These are phyloP conservation scores for Cerrena zonata DNA, from an alignment of 1,284 basidiomycete species.

Conservation along the genomic window DNA sequence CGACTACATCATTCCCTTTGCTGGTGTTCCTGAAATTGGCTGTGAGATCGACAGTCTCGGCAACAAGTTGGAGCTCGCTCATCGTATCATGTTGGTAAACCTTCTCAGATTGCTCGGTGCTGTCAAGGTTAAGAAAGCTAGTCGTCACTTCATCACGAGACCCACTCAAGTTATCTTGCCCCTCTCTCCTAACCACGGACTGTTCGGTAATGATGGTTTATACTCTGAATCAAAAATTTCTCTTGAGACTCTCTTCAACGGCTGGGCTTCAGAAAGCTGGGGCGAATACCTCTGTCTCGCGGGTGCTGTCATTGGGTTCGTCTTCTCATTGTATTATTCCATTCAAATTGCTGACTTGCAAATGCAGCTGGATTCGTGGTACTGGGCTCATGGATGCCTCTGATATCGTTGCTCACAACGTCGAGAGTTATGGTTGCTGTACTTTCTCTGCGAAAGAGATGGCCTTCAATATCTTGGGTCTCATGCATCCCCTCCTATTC, in stretches of 20 bases:
- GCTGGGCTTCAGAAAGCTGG: slow-evolving; percentile 98
- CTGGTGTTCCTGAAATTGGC: slow-evolving; percentile 96
- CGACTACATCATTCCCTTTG: slow-evolving; percentile 97
- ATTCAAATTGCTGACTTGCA: too few relatives aligned
- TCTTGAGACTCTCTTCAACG: slow-evolving; percentile 94
- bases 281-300: slow-evolving; percentile 97
- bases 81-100: slow-evolving; percentile 95
- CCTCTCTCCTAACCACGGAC: slow-evolving; percentile 94
- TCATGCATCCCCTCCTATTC: slow-evolving; percentile 99
- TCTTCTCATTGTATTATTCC: slow-evolving; percentile 6
- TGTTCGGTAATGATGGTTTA: slow-evolving; percentile 95
- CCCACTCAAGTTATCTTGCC: slow-evolving; percentile 97
- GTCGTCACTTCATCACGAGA: slow-evolving; percentile 90
- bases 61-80: slow-evolving; percentile 95
- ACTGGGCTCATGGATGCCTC: slow-evolving; percentile 97
- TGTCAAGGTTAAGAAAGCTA: slow-evolving; percentile 97
- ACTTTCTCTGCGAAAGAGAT: slow-evolving; percentile 99
- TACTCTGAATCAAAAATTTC: slow-evolving; percentile 99
- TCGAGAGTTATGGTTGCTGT: slow-evolving; percentile 89
- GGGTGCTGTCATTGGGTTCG: slow-evolving; percentile 93
- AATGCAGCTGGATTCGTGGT: slow-evolving; percentile 92
- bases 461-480: slow-evolving; percentile 98
- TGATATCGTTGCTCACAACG: slow-evolving; percentile 90
- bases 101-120: slow-evolving; percentile 91
- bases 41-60: slow-evolving; percentile 95